Evolutionary conservation across 1,139 yeast species (phyloP), one percentile per base, ranked within the genome.

Genomic region (Geotrichum reessii): DNA sequence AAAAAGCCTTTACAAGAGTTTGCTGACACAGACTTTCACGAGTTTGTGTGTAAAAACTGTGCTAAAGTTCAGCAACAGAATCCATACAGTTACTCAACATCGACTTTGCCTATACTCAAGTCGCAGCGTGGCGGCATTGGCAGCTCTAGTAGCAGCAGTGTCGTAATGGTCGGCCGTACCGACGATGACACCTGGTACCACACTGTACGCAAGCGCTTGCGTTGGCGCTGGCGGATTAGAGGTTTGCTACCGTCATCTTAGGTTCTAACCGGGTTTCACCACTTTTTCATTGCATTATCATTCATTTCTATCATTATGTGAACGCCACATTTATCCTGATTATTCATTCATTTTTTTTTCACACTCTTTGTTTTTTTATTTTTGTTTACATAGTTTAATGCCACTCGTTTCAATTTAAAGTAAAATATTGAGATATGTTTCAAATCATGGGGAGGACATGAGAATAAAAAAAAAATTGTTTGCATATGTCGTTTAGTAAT

Each of bases 221-320:
- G 59, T 21, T 56, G 59, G 59, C 25, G 59, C 11, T 56, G 59
- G 59, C 19, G 59, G 14, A 24, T 56, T 11, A 52, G 47, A n/a
- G 59, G 59, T 8, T 28, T 56, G 4, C 47, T 56, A 12, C 59
- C 59, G 40, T 33, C 40, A 12, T 17, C 12, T 14, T 33, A 33
- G 40, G n/a, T 33, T 33, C 40, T 33, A 6, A 14, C n/a, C n/a
- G 12, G 33, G 33, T 12, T 33, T 33, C n/a, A n/a, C n/a, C n/a
- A n/a, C n/a, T n/a, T n/a, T 33, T 12, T 9, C 17, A 33, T 33
- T 33, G 40, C 40, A 33, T 33, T 33, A 33, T 33, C 40, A 33
- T 17, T 33, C 17, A n/a, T 17, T 33, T 33, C n/a, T 33, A 33
- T 9, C 40, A 12, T 33, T 17, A 33, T 33, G 12, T 33, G n/a